Evolutionary conservation across 1,139 yeast species (phyloP).

Genomic region (Geotrichum histeridarum): DNA sequence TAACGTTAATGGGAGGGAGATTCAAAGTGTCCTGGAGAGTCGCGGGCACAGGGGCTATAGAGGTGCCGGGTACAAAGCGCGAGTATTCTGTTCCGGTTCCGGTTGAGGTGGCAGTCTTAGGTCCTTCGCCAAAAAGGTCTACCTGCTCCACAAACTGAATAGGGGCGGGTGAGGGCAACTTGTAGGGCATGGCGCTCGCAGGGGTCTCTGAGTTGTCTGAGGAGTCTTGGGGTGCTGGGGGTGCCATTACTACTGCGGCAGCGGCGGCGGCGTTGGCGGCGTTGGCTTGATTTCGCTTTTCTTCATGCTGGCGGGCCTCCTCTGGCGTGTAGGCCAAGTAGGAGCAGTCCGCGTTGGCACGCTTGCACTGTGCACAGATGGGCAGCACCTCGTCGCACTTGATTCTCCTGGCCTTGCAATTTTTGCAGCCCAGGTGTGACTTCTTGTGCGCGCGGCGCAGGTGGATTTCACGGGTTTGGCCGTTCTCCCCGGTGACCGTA

Average conservation of each 20-base stretch:
- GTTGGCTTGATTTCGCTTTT: slow-evolving; percentile 12
- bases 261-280: neutral
- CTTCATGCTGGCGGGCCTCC: slow-evolving; percentile 23
- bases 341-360: slow-evolving; percentile 45
- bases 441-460: slow-evolving; percentile 59
- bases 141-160: no score
- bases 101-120: no score
- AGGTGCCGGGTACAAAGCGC: no score
- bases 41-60: no score
- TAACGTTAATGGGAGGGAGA: neutral
- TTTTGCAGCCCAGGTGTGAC: slow-evolving; percentile 53
- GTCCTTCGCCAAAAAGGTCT: no score
- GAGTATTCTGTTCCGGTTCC: no score
- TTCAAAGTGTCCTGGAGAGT: neutral
- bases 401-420: slow-evolving; percentile 60
- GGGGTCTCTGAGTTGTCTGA: neutral
- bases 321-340: slow-evolving; percentile 28
- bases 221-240: neutral
- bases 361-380: slow-evolving; percentile 54
- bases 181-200: no score
- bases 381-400: slow-evolving; percentile 66
- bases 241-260: neutral
- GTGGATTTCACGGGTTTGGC: slow-evolving; percentile 25
- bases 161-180: no score
- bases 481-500: slow-evolving; percentile 5